Percentiles rank a stretch among this genome's conserved stretches.
phyloP scores from a whole-genome alignment of 2,329 filamentous ascomycete genomes.

The Sporothrix euskadiensis region DNA sequence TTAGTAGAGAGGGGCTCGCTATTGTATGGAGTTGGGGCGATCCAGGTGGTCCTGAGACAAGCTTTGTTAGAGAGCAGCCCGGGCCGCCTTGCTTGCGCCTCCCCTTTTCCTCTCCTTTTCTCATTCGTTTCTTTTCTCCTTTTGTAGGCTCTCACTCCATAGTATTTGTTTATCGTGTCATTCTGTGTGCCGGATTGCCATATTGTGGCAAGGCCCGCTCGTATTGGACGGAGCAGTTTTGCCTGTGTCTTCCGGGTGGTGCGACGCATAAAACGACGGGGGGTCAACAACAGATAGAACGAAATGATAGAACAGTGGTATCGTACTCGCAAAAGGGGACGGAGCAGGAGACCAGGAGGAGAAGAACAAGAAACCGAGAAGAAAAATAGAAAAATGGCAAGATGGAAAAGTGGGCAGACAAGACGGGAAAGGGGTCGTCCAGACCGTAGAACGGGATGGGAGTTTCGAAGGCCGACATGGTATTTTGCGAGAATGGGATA shows the following conservation, averaged over 20 bases:
- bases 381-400: not conserved
- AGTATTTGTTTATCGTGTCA: constrained; percentile 9
- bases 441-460: constrained; percentile 11
- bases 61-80: constrained; percentile 25
- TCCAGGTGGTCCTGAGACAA: constrained; percentile 28
- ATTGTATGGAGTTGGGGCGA: constrained; percentile 21
- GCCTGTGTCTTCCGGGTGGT: constrained; percentile 23
- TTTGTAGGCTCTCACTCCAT: not conserved
- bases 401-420: constrained; percentile 17
- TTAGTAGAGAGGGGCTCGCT: not conserved
- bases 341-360: not conserved
- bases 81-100: not conserved
- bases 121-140: not conserved
- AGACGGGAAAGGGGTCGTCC: not conserved
- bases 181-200: constrained; percentile 5
- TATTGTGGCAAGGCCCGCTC: no score
- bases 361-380: not conserved
- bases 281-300: not conserved
- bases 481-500: constrained; percentile 12
- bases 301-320: not conserved
- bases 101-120: not conserved
- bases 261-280: constrained; percentile 21
- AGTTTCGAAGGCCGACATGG: constrained; percentile 16
- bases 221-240: constrained; percentile 22
- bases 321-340: not conserved